Conservation (phyloP, 495 filamentous ascomycete genomes). For the Penicillium tannophilum region DNA sequence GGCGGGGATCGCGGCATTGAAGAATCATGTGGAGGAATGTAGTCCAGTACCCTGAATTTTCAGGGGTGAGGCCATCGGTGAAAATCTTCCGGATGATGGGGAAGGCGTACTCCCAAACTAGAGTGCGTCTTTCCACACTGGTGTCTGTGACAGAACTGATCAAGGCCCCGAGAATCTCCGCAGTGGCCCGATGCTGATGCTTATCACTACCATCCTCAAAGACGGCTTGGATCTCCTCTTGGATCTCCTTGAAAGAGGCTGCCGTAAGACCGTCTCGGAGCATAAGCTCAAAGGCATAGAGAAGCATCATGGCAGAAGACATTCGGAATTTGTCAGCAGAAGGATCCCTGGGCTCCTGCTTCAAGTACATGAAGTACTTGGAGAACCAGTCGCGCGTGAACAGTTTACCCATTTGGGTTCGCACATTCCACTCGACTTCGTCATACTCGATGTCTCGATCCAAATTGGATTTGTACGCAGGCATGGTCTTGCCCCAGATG, state of each 20-base stretch:
- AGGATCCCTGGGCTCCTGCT: constrained; percentile 91
- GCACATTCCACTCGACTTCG: constrained; percentile 71
- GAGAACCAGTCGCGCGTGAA: constrained; percentile 85
- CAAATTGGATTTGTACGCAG: constrained; percentile 70
- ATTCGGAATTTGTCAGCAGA: constrained; percentile 85
- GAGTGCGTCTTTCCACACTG: constrained; percentile 63
- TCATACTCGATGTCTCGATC: constrained; percentile 77
- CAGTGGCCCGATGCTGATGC: constrained; percentile 94
- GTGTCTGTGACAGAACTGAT: constrained; percentile 74
- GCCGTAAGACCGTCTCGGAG: constrained; percentile 66
- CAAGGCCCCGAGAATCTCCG: constrained; percentile 89
- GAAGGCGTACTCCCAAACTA: constrained; percentile 86
- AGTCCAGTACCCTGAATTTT: constrained; percentile 92
- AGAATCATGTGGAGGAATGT: constrained; percentile 88
- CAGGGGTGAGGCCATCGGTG: constrained; percentile 85
- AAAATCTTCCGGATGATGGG: constrained; percentile 87
- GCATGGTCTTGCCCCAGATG: constrained; percentile 88
- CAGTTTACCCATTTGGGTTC: constrained; percentile 78
- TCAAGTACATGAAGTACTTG: constrained; percentile 87
- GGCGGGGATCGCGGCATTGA: constrained; percentile 81
- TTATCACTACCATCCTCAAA: constrained; percentile 95
- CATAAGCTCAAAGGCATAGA: constrained; percentile 87
- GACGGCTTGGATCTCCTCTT: constrained; percentile 70
- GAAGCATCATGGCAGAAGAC: constrained; percentile 79
- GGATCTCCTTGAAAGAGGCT: constrained; percentile 84